Evolutionary conservation across 148 eudicot species (phyloP).

Genomic region (Persicaria maculosa): DNA sequence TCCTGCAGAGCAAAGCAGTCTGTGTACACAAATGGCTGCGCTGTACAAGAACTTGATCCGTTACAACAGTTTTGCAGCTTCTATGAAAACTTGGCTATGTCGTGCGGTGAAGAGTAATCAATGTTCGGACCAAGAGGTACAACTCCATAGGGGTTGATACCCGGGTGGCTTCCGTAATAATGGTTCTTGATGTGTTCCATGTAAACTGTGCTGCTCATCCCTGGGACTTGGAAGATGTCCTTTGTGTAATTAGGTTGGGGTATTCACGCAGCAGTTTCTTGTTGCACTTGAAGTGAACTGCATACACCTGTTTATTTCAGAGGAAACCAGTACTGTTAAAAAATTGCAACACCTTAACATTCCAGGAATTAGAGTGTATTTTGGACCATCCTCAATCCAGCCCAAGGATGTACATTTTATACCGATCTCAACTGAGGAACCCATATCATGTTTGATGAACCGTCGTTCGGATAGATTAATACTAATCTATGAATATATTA

Average conservation of each 20-base stretch:
- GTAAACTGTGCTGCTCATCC: slow-evolving; percentile 65
- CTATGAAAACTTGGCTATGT: slow-evolving; percentile 36
- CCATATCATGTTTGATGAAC: not conserved
- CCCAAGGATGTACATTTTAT: not conserved
- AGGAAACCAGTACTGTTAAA: not conserved
- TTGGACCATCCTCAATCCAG: not conserved
- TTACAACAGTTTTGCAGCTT: not conserved
- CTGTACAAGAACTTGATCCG: not conserved
- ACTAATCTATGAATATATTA: too few species aligned
- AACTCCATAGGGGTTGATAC: slow-evolving; percentile 68
- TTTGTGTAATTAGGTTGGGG: slow-evolving; percentile 78
- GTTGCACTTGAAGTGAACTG: slow-evolving; percentile 92
- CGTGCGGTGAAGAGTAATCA: slow-evolving; percentile 69
- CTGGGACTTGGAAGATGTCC: slow-evolving; percentile 73
- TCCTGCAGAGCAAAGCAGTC: too few species aligned
- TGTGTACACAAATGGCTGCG: too few species aligned
- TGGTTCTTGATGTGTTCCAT: slow-evolving; percentile 82
- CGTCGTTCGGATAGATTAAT: not conserved
- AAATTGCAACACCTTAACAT: not conserved
- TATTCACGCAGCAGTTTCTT: slow-evolving; percentile 67
- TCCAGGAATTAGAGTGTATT: not conserved
- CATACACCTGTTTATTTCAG: slow-evolving; percentile 48
- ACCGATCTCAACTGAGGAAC: not conserved
- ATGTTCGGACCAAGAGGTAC: slow-evolving; percentile 68
- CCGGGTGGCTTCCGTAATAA: slow-evolving; percentile 75